phyloP scores from a whole-genome alignment of 1,139 yeast genomes.

The Yamadazyma atlantica region DNA sequence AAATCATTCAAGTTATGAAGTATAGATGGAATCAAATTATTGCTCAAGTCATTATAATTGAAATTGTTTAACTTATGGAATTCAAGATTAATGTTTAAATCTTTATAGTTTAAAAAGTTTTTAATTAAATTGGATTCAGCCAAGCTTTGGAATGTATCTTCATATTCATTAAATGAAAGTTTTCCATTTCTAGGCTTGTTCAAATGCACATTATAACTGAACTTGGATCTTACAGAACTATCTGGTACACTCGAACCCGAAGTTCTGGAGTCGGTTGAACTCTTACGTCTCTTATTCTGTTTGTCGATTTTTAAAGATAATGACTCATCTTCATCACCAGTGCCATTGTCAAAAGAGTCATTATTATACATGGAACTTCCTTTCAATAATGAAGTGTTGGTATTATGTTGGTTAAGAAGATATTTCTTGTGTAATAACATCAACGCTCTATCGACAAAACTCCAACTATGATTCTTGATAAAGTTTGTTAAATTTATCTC shows the following conservation, averaged over 20 bases:
- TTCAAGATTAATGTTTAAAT: slow-evolving; percentile 35
- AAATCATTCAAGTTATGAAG: slow-evolving; percentile 58
- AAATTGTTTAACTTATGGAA: slow-evolving; percentile 35
- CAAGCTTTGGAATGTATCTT: slow-evolving; percentile 43
- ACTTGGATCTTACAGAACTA: background rate
- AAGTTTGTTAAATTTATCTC: slow-evolving; percentile 49
- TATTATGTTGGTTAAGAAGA: slow-evolving; percentile 30
- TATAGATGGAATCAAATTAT: slow-evolving; percentile 57
- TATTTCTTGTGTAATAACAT: slow-evolving; percentile 57
- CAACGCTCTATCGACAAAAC: slow-evolving; percentile 56
- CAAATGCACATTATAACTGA: slow-evolving; percentile 16
- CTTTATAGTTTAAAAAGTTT: slow-evolving; percentile 28
- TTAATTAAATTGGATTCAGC: slow-evolving; percentile 39
- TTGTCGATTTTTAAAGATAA: no score
- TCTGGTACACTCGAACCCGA: background rate
- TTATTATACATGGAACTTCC: slow-evolving; percentile 13
- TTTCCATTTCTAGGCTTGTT: slow-evolving; percentile 24
- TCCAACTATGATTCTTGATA: slow-evolving; percentile 51
- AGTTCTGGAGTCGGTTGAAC: no score
- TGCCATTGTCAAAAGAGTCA: slow-evolving; percentile 8
- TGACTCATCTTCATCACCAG: slow-evolving; percentile 5
- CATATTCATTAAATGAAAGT: slow-evolving; percentile 37
- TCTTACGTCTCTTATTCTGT: background rate
- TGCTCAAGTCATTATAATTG: slow-evolving; percentile 50
- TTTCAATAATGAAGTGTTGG: background rate